Percentiles rank a stretch among this genome's conserved stretches.
Evolutionary conservation across 2,329 filamentous ascomycete genomes (phyloP).

Genomic region (Pseudonectria buxi): DNA sequence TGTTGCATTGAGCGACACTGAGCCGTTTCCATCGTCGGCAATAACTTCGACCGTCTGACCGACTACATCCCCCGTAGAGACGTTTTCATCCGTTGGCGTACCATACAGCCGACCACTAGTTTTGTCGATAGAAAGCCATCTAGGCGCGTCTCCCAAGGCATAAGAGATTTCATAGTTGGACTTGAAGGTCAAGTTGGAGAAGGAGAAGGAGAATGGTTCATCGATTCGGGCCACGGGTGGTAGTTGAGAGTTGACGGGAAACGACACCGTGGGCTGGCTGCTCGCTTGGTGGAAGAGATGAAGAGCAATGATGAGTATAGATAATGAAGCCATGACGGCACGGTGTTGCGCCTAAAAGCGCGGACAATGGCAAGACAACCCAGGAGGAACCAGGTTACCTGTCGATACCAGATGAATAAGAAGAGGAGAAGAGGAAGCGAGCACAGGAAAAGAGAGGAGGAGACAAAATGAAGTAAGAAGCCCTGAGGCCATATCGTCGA

Average conservation of each 20-base stretch:
- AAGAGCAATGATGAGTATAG: slow-evolving; percentile 20
- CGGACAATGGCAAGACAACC: slow-evolving; percentile 11
- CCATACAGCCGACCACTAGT: slow-evolving; percentile 60
- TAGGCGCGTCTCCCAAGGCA: slow-evolving; percentile 56
- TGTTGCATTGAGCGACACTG: slow-evolving; percentile 57
- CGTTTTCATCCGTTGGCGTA: slow-evolving; percentile 52
- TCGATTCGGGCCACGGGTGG: slow-evolving; percentile 69
- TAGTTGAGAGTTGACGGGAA: slow-evolving; percentile 79
- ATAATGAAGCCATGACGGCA: slow-evolving; percentile 25
- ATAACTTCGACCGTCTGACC: slow-evolving; percentile 58
- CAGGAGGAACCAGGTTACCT: slow-evolving; percentile 6
- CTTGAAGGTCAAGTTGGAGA: slow-evolving; percentile 68
- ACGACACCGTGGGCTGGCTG: slow-evolving; percentile 42
- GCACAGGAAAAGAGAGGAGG: slow-evolving; percentile 8
- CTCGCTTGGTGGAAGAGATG: slow-evolving; percentile 24
- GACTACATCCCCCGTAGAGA: slow-evolving; percentile 45
- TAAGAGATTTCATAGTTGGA: slow-evolving; percentile 61
- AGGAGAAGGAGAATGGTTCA: slow-evolving; percentile 61
- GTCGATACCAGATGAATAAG: slow-evolving; percentile 9
- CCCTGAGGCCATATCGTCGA: slow-evolving; percentile 16
- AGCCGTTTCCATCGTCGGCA: slow-evolving; percentile 61
- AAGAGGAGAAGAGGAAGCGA: slow-evolving; percentile 8
- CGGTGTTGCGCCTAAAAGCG: slow-evolving; percentile 14
- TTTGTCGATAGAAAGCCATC: slow-evolving; percentile 69
- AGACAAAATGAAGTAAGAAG: slow-evolving; percentile 8